A percentile compares a stretch with the other conserved stretches of the same genome.
phyloP scores from a whole-genome alignment of 1,284 basidiomycete species.

The Golubevia pallescens region DNA sequence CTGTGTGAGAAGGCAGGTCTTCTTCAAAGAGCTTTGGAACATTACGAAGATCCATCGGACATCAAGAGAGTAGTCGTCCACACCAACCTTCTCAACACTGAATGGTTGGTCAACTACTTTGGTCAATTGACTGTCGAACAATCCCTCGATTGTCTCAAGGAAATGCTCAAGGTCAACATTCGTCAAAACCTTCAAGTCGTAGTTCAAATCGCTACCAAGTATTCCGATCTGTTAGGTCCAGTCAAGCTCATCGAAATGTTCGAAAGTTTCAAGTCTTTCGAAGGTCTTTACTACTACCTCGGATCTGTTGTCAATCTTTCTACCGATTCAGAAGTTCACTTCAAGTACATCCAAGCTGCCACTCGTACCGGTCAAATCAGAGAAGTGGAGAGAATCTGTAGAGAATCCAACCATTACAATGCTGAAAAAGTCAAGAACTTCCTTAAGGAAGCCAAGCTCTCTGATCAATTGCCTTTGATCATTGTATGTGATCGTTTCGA shows the following conservation, averaged over 20 bases:
- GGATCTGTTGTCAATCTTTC: slow-evolving; percentile 97
- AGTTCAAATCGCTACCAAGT: slow-evolving; percentile 98
- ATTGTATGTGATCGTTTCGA: slow-evolving; percentile 99
- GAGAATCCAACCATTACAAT: slow-evolving; percentile 97
- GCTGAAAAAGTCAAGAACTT: slow-evolving; percentile 99
- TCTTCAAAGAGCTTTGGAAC: slow-evolving; percentile 92
- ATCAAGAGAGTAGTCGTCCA: slow-evolving; percentile 99
- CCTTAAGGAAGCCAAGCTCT: slow-evolving; percentile 90
- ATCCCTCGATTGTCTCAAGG: slow-evolving; percentile 92
- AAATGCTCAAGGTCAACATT: slow-evolving; percentile 97
- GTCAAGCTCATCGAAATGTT: slow-evolving; percentile 99
- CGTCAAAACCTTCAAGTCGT: slow-evolving; percentile 96
- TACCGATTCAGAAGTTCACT: slow-evolving; percentile 95
- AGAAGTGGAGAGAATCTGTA: slow-evolving; percentile 97
- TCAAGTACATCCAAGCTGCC: slow-evolving; percentile 99
- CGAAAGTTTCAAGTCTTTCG: slow-evolving; percentile 96
- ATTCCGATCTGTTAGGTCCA: slow-evolving; percentile 96
- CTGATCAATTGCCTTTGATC: slow-evolving; percentile 97
- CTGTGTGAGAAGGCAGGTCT: slow-evolving; percentile 98
- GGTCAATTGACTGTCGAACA: slow-evolving; percentile 98
- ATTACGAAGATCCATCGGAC: slow-evolving; percentile 93
- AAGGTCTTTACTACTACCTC: slow-evolving; percentile 96
- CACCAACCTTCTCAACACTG: slow-evolving; percentile 82
- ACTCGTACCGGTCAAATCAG: slow-evolving; percentile 97
- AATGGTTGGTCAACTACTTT: slow-evolving; percentile 98